Base-by-base conservation (phyloP, 148 eudicot species). In the Silene latifolia region DNA sequence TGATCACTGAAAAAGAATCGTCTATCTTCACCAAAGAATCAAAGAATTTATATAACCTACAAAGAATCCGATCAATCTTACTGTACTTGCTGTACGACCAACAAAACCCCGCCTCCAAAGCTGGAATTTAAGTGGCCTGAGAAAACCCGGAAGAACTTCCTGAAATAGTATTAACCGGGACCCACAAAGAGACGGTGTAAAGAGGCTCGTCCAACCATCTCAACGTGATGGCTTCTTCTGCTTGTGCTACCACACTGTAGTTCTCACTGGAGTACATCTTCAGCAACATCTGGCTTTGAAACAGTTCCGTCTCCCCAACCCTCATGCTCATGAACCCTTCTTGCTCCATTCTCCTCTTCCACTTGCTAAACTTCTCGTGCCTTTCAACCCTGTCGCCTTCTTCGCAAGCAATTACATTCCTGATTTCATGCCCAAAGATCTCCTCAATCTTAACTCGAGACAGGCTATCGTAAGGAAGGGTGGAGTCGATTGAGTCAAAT, bases 131-230 rank as follows among this genome's bases (percentile, higher is more conserved):
- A 4, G 32, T 72, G 77, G 88, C 85, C 85, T 86, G 90, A 62
- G 86, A 80, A 79, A 80, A 85, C 12, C 91, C 73, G 15, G 97
- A 83, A 25, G 90, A 89, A 81, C 84, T 84, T 70, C 85, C 88
- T 12, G 84, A 88, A 69, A 58, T 59, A 69, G 83, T 73, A 74
- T 75, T 85, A 72, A 59, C 73, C 11, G 86, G 83, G n/a, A 70
- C 69, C 98, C 98, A 95, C 8, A 84, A 88, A 39, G 98, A 92
- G 54, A 95, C 89, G 0, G 93, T 89, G 77, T 88, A 92, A 24
- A 95, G 88, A 54, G 93, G 89, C 81, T 92, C 96, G 86, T 88
- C 97, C 65, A 83, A 63, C 98, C 98, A 95, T 42, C 77, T 86
- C 73, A 95, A 79, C 17, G 92, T 90, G 71, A 92, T 83, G 12